These are phyloP conservation scores for Xylaria sp. DNA, from an alignment of 2,329 filamentous ascomycete species.

Conservation along the genomic window DNA sequence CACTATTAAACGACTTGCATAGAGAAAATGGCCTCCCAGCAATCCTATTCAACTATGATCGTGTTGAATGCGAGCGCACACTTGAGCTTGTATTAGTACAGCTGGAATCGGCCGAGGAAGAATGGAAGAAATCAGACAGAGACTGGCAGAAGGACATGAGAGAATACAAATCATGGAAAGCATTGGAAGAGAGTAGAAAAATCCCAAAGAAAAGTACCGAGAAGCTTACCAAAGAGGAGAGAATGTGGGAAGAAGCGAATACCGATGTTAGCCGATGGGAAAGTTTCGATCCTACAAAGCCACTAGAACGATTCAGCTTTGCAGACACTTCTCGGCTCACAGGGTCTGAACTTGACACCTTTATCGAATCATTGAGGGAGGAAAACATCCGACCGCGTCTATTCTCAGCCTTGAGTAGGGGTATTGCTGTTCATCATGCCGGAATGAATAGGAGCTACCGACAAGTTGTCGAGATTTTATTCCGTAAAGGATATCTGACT, in stretches of 20 bases:
- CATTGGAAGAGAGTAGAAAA: constrained; percentile 54
- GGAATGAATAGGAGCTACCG: constrained; percentile 83
- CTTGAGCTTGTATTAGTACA: constrained; percentile 62
- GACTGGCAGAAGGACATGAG: constrained; percentile 71
- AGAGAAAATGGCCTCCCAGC: constrained; percentile 74
- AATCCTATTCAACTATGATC: constrained; percentile 82
- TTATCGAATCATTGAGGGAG: constrained; percentile 62
- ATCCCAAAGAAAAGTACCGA: constrained; percentile 50
- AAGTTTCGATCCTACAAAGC: constrained; percentile 66
- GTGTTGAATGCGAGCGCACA: constrained; percentile 70
- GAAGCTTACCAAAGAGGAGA: constrained; percentile 56
- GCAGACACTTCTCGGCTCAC: constrained; percentile 52
- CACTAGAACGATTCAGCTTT: constrained; percentile 35
- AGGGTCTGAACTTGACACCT: constrained; percentile 67
- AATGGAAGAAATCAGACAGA: constrained; percentile 66
- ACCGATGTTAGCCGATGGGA: constrained; percentile 68
- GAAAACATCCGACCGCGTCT: constrained; percentile 64
- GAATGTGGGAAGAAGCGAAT: constrained; percentile 65
- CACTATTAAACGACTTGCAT: constrained; percentile 70
- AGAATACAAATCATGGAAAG: constrained; percentile 68
- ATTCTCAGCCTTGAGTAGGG: constrained; percentile 71
- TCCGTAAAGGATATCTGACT: constrained; percentile 76
- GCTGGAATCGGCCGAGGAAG: constrained; percentile 64
- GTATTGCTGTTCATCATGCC: constrained; percentile 81
- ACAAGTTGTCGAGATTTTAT: constrained; percentile 78